phyloP scores from a whole-genome alignment of 139 green algal genomes.

The Tetratostichococcus sp. region DNA sequence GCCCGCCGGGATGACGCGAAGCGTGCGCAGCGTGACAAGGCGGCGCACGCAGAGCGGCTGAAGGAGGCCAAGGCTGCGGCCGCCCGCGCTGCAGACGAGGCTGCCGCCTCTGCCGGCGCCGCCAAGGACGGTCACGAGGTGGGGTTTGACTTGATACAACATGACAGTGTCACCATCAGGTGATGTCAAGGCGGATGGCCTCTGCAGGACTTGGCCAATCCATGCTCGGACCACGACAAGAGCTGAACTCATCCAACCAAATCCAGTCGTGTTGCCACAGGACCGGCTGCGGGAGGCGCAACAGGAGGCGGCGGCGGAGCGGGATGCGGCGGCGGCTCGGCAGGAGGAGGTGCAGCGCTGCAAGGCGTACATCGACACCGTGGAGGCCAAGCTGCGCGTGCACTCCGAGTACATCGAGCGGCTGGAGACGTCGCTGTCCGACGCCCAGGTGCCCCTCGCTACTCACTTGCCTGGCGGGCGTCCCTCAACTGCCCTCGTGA shows the following conservation, averaged over 20 bases:
- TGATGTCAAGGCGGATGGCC: too few species aligned
- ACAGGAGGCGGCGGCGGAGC: conserved; percentile 1
- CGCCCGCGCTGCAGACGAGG: conserved; percentile 13
- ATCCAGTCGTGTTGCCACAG: too few species aligned
- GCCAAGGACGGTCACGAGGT: not conserved
- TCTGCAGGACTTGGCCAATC: too few species aligned
- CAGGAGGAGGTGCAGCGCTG: conserved; percentile 14
- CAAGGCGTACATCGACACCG: conserved; percentile 29
- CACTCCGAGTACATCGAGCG: conserved; percentile 43
- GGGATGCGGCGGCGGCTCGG: not conserved
- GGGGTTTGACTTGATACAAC: too few species aligned
- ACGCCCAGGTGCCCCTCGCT: not conserved
- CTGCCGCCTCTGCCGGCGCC: not conserved
- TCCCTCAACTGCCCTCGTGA: too few species aligned
- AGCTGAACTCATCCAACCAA: too few species aligned
- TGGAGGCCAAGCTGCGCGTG: conserved; percentile 37
- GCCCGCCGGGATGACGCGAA: conserved; percentile 30
- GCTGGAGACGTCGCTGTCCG: conserved; percentile 26
- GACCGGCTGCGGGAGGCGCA: conserved; percentile 25
- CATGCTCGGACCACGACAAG: too few species aligned
- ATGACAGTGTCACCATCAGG: too few species aligned
- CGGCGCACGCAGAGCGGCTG: conserved; percentile 33
- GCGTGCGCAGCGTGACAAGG: conserved; percentile 39
- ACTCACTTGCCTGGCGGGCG: too few species aligned
- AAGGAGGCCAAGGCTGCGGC: conserved; percentile 22